These are phyloP conservation scores for Xylariomycetidae sp. DNA, from an alignment of 2,329 filamentous ascomycete species.

Conservation along the genomic window DNA sequence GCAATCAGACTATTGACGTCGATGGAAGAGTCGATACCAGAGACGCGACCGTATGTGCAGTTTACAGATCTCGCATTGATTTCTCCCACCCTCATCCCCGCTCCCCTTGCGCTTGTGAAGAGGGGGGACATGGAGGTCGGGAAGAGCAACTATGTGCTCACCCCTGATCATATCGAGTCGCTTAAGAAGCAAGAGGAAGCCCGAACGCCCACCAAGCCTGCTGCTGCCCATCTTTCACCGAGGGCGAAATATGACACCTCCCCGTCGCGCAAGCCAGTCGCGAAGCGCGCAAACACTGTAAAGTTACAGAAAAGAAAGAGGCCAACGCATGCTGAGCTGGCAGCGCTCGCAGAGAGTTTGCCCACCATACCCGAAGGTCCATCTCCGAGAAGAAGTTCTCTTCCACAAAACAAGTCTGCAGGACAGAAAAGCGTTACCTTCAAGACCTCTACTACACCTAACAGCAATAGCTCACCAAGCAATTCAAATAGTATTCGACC, in stretches of 20 bases:
- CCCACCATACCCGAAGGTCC: conserved; percentile 49
- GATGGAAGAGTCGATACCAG: conserved; percentile 49
- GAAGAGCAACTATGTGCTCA: conserved; percentile 21
- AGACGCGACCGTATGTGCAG: conserved; percentile 52
- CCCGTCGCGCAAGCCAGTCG: conserved; percentile 19
- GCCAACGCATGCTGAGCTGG: conserved; percentile 23
- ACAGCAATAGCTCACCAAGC: conserved; percentile 36
- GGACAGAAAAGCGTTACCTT: conserved; percentile 5
- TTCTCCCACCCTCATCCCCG: conserved; percentile 18
- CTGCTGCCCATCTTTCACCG: too few species aligned
- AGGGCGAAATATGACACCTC: too few species aligned
- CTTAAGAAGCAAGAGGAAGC: conserved; percentile 36
- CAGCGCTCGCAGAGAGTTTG: conserved; percentile 35
- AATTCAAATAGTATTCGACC: conserved; percentile 39
- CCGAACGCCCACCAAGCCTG: conserved; percentile 18
- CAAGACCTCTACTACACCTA: conserved; percentile 9
- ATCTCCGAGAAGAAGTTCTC: conserved; percentile 36
- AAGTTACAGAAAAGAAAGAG: conserved; percentile 46
- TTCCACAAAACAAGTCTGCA: conserved; percentile 26
- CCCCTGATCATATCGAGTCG: conserved; percentile 24
- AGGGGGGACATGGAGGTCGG: too few species aligned
- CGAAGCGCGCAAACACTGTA: conserved; percentile 34
- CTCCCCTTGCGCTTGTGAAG: too few species aligned
- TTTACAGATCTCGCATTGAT: conserved; percentile 16
- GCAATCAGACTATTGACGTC: conserved; percentile 59